Evolutionary conservation across 2,329 filamentous ascomycete genomes (phyloP).

Genomic region (Juglanconis oblonga): DNA sequence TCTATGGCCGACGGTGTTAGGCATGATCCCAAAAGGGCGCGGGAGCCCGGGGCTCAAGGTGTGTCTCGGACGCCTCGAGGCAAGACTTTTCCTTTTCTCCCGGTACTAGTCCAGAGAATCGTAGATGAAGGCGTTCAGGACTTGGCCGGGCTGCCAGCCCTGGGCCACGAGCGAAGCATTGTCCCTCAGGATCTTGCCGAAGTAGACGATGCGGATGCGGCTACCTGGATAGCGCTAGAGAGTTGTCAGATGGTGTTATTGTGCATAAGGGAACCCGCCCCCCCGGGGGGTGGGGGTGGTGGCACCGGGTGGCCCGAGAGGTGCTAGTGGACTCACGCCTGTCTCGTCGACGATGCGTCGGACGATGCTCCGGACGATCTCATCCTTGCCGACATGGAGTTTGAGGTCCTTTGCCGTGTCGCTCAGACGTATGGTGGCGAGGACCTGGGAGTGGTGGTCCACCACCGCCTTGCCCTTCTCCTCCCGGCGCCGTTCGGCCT

Average conservation of each 20-base stretch:
- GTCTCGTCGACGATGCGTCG: constrained; percentile 62
- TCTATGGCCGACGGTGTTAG: too few relatives aligned
- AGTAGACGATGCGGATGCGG: constrained; percentile 68
- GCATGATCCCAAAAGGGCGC: too few relatives aligned
- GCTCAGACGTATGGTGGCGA: constrained; percentile 62
- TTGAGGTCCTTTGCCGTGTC: constrained; percentile 64
- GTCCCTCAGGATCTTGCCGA: constrained; percentile 77
- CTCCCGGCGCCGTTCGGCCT: constrained; percentile 33
- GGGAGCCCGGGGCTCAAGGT: background rate
- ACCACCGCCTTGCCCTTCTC: constrained; percentile 52
- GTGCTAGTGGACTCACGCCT: constrained; percentile 46
- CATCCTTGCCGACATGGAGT: constrained; percentile 53
- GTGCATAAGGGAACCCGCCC: background rate
- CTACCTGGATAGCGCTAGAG: background rate
- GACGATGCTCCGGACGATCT: constrained; percentile 63
- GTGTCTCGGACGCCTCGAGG: background rate
- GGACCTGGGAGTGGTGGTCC: constrained; percentile 47
- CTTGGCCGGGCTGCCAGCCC: constrained; percentile 71
- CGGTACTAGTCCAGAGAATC: constrained; percentile 23
- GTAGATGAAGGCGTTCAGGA: constrained; percentile 75
- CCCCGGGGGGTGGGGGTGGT: background rate
- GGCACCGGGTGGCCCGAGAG: background rate
- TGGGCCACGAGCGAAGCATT: constrained; percentile 62
- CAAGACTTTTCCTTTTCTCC: background rate
- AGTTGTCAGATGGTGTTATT: background rate